Conservation (phyloP, 768 basidiomycete genomes). For the Rhodotorula paludigena region DNA sequence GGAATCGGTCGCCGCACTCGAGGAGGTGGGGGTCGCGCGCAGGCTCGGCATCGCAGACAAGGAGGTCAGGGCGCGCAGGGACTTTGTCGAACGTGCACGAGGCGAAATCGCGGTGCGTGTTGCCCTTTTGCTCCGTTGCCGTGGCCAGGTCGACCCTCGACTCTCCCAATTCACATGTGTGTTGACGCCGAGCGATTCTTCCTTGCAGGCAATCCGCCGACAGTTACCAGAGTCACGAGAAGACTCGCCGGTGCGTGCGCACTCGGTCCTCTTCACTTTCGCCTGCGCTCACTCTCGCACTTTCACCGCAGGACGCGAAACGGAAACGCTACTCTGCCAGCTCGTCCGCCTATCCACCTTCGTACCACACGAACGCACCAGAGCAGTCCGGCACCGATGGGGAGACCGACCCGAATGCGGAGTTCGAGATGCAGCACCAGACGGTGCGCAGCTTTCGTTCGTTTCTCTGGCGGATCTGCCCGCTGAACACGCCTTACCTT, state of each 20-base stretch:
- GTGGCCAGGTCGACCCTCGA: no score
- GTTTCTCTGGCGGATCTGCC: neutral
- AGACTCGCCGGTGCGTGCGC: neutral
- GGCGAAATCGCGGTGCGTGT: slow-evolving; percentile 69
- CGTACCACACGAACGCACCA: neutral
- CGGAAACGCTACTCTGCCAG: slow-evolving; percentile 15
- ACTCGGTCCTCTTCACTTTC: no score
- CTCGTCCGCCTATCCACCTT: slow-evolving; percentile 4
- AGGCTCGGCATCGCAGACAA: slow-evolving; percentile 73
- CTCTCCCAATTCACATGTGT: no score
- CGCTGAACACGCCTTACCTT: neutral
- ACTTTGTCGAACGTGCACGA: slow-evolving; percentile 69
- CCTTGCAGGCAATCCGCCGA: neutral
- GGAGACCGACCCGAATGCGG: slow-evolving; percentile 50
- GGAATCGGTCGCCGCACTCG: slow-evolving; percentile 85
- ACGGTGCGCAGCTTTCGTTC: slow-evolving; percentile 7
- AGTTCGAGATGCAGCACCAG: slow-evolving; percentile 82
- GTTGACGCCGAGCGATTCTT: no score
- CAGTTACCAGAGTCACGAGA: neutral
- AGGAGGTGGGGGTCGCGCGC: slow-evolving; percentile 67
- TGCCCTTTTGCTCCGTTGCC: neutral
- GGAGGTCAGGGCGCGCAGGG: slow-evolving; percentile 69
- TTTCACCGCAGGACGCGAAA: slow-evolving; percentile 2
- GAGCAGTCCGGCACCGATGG: slow-evolving; percentile 6
- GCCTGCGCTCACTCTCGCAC: neutral